Percentiles rank a stretch among this genome's conserved stretches.
These are phyloP conservation scores for Penicillium goetzii DNA, from an alignment of 495 filamentous ascomycete species.

Conservation along the genomic window DNA sequence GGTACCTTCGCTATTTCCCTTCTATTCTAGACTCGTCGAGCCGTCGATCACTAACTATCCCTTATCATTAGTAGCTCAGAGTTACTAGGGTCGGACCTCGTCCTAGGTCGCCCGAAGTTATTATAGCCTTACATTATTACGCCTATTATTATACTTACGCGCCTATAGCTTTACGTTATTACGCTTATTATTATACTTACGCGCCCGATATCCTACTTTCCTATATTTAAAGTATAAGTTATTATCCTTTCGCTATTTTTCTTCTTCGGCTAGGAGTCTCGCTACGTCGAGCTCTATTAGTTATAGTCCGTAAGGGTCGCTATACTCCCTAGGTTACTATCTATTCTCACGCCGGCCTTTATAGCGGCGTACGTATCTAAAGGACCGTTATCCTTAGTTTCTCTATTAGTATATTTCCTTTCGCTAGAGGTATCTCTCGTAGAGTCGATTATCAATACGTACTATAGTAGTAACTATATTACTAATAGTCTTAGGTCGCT, in stretches of 20 bases:
- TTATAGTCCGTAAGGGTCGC: constrained; percentile 4
- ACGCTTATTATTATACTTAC: neutral
- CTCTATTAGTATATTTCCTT: too few relatives aligned
- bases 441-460: too few relatives aligned
- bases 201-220: neutral
- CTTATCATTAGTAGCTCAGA: neutral
- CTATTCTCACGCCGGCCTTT: neutral
- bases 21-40: too few relatives aligned
- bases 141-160: neutral
- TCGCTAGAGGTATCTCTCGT: too few relatives aligned
- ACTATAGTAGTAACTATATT: too few relatives aligned
- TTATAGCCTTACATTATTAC: neutral
- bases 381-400: neutral
- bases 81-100: neutral
- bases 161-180: constrained; percentile 2
- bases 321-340: neutral
- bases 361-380: neutral
- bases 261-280: constrained; percentile 5
- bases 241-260: constrained; percentile 5
- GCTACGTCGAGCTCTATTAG: constrained; percentile 12
- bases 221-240: neutral
- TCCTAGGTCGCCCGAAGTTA: neutral
- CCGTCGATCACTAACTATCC: too few relatives aligned
- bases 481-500: too few relatives aligned
- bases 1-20: too few relatives aligned